A percentile compares a stretch with the other conserved stretches of the same genome.
Evolutionary conservation across 176 grass and related monocot genomes (phyloP).

Genomic region (Thalia dealbata): DNA sequence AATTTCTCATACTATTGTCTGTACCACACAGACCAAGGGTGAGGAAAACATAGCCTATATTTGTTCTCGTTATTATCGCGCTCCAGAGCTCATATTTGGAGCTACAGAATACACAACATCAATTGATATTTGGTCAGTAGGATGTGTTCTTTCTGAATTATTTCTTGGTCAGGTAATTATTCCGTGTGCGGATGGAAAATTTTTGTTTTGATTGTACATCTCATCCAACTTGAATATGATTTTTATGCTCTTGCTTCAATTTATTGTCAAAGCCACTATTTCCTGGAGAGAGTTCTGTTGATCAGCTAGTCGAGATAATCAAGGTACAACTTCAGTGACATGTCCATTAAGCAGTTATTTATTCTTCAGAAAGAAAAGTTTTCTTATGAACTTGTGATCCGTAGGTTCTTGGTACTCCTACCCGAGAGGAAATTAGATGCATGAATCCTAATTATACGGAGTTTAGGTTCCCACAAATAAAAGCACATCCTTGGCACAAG

Average conservation of each 20-base stretch:
- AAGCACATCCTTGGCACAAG: slow-evolving; percentile 77
- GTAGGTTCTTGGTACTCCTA: slow-evolving; percentile 71
- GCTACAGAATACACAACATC: slow-evolving; percentile 84
- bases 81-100: slow-evolving; percentile 92
- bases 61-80: slow-evolving; percentile 93
- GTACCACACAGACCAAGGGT: slow-evolving; percentile 46
- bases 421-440: slow-evolving; percentile 63
- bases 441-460: slow-evolving; percentile 75
- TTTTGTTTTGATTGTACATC: neutral
- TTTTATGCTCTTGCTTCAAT: slow-evolving; percentile 8
- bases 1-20: neutral
- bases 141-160: slow-evolving; percentile 85
- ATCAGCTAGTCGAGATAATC: slow-evolving; percentile 71
- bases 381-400: neutral
- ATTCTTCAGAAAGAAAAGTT: slow-evolving; percentile 4
- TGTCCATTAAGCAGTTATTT: neutral
- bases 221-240: neutral
- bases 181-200: neutral
- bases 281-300: slow-evolving; percentile 69
- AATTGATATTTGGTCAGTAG: slow-evolving; percentile 98
- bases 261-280: slow-evolving; percentile 44
- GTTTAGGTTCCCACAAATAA: slow-evolving; percentile 69
- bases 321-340: slow-evolving; percentile 32
- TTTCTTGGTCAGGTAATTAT: slow-evolving; percentile 75
- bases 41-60: slow-evolving; percentile 97